Percentiles rank a stretch among this genome's conserved stretches.
Evolutionary conservation across 1,284 basidiomycete genomes (phyloP).

Genomic region (Chondrostereum purpureum): DNA sequence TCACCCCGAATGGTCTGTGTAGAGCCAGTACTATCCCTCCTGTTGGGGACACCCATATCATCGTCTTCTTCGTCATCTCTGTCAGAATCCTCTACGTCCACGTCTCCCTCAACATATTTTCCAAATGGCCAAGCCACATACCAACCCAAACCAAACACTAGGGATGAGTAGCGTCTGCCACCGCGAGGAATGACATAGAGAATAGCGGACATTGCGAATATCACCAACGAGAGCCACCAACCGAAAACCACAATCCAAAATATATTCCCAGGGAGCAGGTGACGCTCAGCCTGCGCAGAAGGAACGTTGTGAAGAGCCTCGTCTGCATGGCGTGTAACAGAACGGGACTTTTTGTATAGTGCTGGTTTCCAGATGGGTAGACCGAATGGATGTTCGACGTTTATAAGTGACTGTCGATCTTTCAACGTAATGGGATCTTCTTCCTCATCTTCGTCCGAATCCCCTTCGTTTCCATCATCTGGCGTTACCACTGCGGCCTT

Average conservation of each 20-base stretch:
- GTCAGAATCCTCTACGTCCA: slow-evolving; percentile 36
- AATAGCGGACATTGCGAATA: slow-evolving; percentile 61
- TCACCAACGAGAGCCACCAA: slow-evolving; percentile 83
- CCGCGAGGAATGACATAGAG: slow-evolving; percentile 75
- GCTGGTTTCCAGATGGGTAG: slow-evolving; percentile 99
- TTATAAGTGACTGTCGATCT: slow-evolving; percentile 96
- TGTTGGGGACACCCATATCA: slow-evolving; percentile 15
- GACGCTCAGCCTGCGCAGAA: slow-evolving; percentile 86
- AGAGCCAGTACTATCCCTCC: slow-evolving; percentile 14
- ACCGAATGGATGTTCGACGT: slow-evolving; percentile 99
- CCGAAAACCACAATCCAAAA: slow-evolving; percentile 87
- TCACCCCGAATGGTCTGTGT: slow-evolving; percentile 25
- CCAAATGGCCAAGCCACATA: slow-evolving; percentile 99
- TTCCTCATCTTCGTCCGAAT: background rate
- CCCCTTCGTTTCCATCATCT: slow-evolving; percentile 32
- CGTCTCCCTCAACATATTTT: slow-evolving; percentile 90
- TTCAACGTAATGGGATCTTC: slow-evolving; percentile 91
- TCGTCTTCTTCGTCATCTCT: slow-evolving; percentile 29
- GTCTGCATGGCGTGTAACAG: slow-evolving; percentile 94
- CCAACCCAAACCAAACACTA: slow-evolving; percentile 90
- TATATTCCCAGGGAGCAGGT: slow-evolving; percentile 88
- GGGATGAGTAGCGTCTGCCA: slow-evolving; percentile 78
- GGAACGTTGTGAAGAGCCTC: slow-evolving; percentile 89
- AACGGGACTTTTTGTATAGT: slow-evolving; percentile 95
- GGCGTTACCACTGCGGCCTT: slow-evolving; percentile 19